A percentile compares a stretch with the other conserved stretches of the same genome.
phyloP scores from a whole-genome alignment of 495 filamentous ascomycete species.

The Penicillium longicatenatum region DNA sequence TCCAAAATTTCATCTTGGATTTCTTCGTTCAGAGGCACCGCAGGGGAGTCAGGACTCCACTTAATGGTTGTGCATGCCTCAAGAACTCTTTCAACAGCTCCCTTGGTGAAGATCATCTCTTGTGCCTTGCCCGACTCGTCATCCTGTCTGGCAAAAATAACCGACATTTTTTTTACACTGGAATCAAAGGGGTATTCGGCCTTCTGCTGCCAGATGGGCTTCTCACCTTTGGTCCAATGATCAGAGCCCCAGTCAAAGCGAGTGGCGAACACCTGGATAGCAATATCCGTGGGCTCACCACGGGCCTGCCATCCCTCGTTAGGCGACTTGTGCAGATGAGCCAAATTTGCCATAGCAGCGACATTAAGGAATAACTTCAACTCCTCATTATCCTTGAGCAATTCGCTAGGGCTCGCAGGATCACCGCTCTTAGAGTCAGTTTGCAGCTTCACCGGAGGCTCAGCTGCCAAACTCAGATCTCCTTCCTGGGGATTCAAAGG shows the following conservation, averaged over 20 bases:
- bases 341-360: slow-evolving; percentile 67
- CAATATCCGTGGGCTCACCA: slow-evolving; percentile 70
- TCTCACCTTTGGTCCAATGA: slow-evolving; percentile 51
- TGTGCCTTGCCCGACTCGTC: slow-evolving; percentile 26
- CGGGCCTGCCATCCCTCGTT: slow-evolving; percentile 59
- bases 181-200: slow-evolving; percentile 70
- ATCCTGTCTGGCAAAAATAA: slow-evolving; percentile 51
- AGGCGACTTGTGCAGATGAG: slow-evolving; percentile 53
- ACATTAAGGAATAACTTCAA: slow-evolving; percentile 60
- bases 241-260: slow-evolving; percentile 63
- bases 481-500: slow-evolving; percentile 59
- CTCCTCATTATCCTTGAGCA: slow-evolving; percentile 40
- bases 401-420: slow-evolving; percentile 29
- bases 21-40: slow-evolving; percentile 43
- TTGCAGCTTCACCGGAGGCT: slow-evolving; percentile 37
- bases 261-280: slow-evolving; percentile 67
- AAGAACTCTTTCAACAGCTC: slow-evolving; percentile 77
- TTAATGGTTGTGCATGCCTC: slow-evolving; percentile 63
- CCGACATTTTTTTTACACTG: slow-evolving; percentile 69
- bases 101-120: slow-evolving; percentile 68
- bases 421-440: slow-evolving; percentile 28
- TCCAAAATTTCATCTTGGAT: slow-evolving; percentile 53
- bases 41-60: slow-evolving; percentile 38
- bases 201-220: slow-evolving; percentile 55
- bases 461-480: slow-evolving; percentile 44